These are phyloP conservation scores for Dothideomycetes sp. DNA, from an alignment of 2,329 filamentous ascomycete species.

Conservation along the genomic window DNA sequence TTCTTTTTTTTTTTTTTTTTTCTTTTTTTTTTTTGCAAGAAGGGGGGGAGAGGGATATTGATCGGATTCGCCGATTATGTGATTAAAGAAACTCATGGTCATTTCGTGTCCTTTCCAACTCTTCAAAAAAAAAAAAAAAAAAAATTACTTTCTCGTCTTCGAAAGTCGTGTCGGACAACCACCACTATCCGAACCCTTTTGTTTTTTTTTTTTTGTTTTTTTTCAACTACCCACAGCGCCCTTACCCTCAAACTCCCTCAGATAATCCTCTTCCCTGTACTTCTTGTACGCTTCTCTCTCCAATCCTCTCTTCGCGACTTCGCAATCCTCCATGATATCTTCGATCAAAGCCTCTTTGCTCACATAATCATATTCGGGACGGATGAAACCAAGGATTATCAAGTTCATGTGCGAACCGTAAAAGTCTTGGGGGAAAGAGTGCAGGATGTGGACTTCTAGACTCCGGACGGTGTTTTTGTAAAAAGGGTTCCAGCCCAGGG, in stretches of 20 bases:
- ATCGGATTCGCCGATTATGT: too few relatives aligned
- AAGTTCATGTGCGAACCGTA: constrained; percentile 75
- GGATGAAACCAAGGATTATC: constrained; percentile 75
- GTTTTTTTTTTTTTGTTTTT: not conserved
- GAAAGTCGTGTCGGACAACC: too few relatives aligned
- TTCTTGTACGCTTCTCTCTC: constrained; percentile 50
- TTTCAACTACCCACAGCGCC: constrained; percentile 23
- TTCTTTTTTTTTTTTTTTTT: too few relatives aligned
- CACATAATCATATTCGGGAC: constrained; percentile 82
- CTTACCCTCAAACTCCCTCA: constrained; percentile 27
- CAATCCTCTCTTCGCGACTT: constrained; percentile 68
- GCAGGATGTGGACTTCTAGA: constrained; percentile 59
- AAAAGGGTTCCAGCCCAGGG: constrained; percentile 93
- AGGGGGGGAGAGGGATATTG: too few relatives aligned
- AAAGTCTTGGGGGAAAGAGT: constrained; percentile 69
- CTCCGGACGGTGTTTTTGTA: constrained; percentile 84
- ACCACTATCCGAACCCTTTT: too few relatives aligned
- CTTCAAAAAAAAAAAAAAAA: too few relatives aligned
- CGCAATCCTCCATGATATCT: constrained; percentile 83
- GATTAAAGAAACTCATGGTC: too few relatives aligned
- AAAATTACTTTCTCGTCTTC: too few relatives aligned
- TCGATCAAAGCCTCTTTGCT: constrained; percentile 72
- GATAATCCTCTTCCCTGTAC: constrained; percentile 41
- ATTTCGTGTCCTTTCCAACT: too few relatives aligned
- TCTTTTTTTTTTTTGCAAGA: too few relatives aligned